phyloP scores from a whole-genome alignment of 1,139 yeast species.

The Yueomyces sp. region DNA sequence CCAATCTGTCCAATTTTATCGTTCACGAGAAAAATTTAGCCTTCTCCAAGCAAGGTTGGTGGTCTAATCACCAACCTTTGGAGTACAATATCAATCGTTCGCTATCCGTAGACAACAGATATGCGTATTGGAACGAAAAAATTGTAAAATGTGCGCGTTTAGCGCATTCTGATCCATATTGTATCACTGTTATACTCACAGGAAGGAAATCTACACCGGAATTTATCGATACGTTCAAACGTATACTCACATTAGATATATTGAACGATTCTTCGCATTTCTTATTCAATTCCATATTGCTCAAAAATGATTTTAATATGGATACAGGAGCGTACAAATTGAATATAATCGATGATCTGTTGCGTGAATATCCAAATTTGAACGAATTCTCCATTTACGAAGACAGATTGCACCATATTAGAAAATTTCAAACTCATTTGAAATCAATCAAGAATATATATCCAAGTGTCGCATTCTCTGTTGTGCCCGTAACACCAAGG shows the following conservation, averaged over 20 bases:
- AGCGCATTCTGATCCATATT: conserved; percentile 24
- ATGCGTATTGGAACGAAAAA: conserved; percentile 30
- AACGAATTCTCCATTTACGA: conserved; percentile 29
- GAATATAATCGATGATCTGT: conserved; percentile 25
- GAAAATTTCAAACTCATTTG: conserved; percentile 24
- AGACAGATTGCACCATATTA: conserved; percentile 29
- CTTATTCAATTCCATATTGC: conserved; percentile 28
- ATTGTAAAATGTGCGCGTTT: conserved; percentile 24
- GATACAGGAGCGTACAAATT: conserved; percentile 28
- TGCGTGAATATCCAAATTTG: conserved; percentile 22
- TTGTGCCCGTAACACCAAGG: conserved; percentile 11
- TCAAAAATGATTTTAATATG: conserved; percentile 20
- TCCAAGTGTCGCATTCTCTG: background rate
- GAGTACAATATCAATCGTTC: conserved; percentile 12
- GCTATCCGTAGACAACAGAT: conserved; percentile 7
- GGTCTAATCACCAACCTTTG: conserved; percentile 29
- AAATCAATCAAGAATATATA: background rate
- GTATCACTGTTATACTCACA: conserved; percentile 30
- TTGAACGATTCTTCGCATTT: conserved; percentile 8
- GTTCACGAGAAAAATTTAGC: no score
- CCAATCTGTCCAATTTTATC: conserved; percentile 25
- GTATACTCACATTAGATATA: background rate
- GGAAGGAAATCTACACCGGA: conserved; percentile 24
- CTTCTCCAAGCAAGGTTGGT: conserved; percentile 24
- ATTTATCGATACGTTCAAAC: background rate